A percentile compares a stretch with the other conserved stretches of the same genome.
Evolutionary conservation across 164 flowering plant species (phyloP).

Genomic region (Vitis rupestris): DNA sequence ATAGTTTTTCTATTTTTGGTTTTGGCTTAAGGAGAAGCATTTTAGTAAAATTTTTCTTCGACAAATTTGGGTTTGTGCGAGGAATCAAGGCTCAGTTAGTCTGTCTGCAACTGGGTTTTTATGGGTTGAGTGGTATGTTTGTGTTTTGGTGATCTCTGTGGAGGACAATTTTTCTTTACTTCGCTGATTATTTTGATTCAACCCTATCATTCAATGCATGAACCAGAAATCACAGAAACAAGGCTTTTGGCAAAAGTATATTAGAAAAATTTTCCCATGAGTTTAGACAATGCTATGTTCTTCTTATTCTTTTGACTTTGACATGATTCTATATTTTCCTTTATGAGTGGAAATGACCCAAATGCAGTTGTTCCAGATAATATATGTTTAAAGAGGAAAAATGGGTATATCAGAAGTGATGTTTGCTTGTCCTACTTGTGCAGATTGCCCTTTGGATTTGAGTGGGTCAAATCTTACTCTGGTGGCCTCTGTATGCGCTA

Average conservation of each 20-base stretch:
- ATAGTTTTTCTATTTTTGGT: neutral
- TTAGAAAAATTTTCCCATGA: neutral
- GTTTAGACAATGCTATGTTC: neutral
- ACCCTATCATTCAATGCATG: too few relatives aligned
- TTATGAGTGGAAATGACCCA: too few relatives aligned
- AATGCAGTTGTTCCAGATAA: too few relatives aligned
- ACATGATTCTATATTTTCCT: neutral
- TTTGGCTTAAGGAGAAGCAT: neutral
- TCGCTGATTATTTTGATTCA: neutral
- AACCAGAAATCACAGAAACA: too few relatives aligned
- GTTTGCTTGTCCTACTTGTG: conserved; percentile 14
- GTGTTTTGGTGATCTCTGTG: neutral
- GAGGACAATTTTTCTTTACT: too few relatives aligned
- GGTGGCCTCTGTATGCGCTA: conserved; percentile 73
- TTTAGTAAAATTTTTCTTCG: neutral
- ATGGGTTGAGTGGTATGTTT: neutral
- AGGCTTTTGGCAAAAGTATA: too few relatives aligned
- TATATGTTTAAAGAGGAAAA: too few relatives aligned
- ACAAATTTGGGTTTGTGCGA: neutral
- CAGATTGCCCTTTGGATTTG: conserved; percentile 94
- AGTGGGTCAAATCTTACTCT: conserved; percentile 71
- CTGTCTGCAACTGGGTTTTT: conserved; percentile 3
- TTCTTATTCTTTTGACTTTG: neutral
- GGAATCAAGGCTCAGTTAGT: neutral
- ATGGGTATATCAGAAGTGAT: neutral